These are phyloP conservation scores for Tylopilus balloui DNA, from an alignment of 768 basidiomycete genomes.

Conservation along the genomic window DNA sequence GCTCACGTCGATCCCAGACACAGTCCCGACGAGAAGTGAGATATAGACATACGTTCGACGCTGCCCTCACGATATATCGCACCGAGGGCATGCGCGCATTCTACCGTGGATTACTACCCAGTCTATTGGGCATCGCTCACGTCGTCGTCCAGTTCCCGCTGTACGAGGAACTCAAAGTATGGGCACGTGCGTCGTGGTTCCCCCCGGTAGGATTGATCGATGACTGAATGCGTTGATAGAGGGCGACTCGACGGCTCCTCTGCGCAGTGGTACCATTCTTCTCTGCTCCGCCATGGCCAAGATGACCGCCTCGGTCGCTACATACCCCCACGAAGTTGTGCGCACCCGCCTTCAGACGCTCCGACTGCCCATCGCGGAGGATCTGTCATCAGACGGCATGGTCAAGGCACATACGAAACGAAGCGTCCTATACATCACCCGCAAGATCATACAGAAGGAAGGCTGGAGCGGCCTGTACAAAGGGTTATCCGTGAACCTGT, in stretches of 20 bases:
- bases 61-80: slow-evolving; percentile 83
- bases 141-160: slow-evolving; percentile 97
- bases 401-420: slow-evolving; percentile 49
- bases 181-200: slow-evolving; percentile 67
- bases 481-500: slow-evolving; percentile 88
- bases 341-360: slow-evolving; percentile 96
- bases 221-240: slow-evolving; percentile 17
- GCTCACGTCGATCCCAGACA: slow-evolving; percentile 49
- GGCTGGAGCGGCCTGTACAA: slow-evolving; percentile 90
- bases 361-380: slow-evolving; percentile 57
- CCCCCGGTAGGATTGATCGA: neutral
- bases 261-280: slow-evolving; percentile 56
- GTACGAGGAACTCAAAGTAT: slow-evolving; percentile 87
- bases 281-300: slow-evolving; percentile 90
- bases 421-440: slow-evolving; percentile 71
- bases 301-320: slow-evolving; percentile 92
- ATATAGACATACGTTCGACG: slow-evolving; percentile 88
- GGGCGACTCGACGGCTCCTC: slow-evolving; percentile 28
- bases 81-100: slow-evolving; percentile 85
- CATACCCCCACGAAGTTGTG: slow-evolving; percentile 97
- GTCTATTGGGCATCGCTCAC: slow-evolving; percentile 86
- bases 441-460: slow-evolving; percentile 71
- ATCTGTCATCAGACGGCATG: slow-evolving; percentile 59
- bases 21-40: slow-evolving; percentile 73
- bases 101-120: slow-evolving; percentile 93